These are phyloP conservation scores for Phytophthora chlamydospora DNA, from an alignment of 352 stramenopile species.

Conservation along the genomic window DNA sequence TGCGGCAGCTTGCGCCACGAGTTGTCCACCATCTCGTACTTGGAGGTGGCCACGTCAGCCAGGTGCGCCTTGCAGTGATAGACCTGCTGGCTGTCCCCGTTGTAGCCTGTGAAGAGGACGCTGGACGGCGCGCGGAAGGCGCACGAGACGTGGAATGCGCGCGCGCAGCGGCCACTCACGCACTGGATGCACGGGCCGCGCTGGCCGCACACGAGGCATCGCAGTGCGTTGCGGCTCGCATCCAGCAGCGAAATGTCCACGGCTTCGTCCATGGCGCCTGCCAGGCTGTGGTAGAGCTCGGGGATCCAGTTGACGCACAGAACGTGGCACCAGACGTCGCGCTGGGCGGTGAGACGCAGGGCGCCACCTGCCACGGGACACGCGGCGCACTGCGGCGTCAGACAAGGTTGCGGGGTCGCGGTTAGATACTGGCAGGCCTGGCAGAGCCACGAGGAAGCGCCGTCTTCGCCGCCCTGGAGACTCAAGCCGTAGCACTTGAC, in stretches of 20 bases:
- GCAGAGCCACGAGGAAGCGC: conserved; percentile 60
- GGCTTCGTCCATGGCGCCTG: conserved; percentile 58
- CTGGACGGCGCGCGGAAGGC: conserved; percentile 72
- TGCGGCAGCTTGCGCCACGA: conserved; percentile 52
- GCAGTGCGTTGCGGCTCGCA: conserved; percentile 68
- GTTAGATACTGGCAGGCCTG: conserved; percentile 61
- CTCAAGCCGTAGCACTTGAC: conserved; percentile 80
- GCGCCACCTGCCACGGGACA: conserved; percentile 75
- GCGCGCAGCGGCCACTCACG: conserved; percentile 80
- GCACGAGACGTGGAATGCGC: conserved; percentile 85
- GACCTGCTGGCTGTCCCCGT: conserved; percentile 73
- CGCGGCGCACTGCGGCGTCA: conserved; percentile 66
- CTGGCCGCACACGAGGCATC: conserved; percentile 82
- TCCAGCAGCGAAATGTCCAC: conserved; percentile 75
- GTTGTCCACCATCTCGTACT: conserved; percentile 73
- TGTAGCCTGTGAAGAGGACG: conserved; percentile 86
- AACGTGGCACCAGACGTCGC: conserved; percentile 79
- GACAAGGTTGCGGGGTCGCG: not conserved
- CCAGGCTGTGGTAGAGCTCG: conserved; percentile 79
- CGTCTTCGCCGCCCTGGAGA: conserved; percentile 30
- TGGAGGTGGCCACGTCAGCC: conserved; percentile 56
- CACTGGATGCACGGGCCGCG: conserved; percentile 90
- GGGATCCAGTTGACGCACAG: conserved; percentile 89
- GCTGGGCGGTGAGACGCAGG: conserved; percentile 66
- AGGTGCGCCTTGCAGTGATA: conserved; percentile 87